Percentiles rank a stretch among this genome's conserved stretches.
Evolutionary conservation across 495 filamentous ascomycete genomes (phyloP).

Genomic region (Penicillium pulvis): DNA sequence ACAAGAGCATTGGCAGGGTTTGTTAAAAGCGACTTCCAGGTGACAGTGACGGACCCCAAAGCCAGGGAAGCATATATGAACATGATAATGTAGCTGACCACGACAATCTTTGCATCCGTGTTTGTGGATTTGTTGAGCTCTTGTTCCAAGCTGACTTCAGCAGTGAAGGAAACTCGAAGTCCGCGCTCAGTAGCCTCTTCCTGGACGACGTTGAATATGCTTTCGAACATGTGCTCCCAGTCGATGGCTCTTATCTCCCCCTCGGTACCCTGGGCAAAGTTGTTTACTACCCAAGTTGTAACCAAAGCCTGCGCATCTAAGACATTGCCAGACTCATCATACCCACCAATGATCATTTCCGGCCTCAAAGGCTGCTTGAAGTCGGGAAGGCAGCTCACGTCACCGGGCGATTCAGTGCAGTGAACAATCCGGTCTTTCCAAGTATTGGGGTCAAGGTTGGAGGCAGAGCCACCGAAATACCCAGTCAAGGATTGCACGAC

Average conservation of each 20-base stretch:
- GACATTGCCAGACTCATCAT: constrained; percentile 62
- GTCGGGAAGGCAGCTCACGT: constrained; percentile 71
- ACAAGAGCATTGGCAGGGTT: constrained; percentile 85
- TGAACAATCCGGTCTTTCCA: constrained; percentile 71
- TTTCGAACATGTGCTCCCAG: constrained; percentile 80
- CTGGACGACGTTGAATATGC: constrained; percentile 69
- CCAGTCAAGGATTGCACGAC: constrained; percentile 88
- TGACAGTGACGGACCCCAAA: constrained; percentile 82
- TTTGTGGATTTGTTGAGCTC: constrained; percentile 96
- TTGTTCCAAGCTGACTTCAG: constrained; percentile 89
- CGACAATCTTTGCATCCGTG: constrained; percentile 95
- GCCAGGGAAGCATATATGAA: constrained; percentile 94
- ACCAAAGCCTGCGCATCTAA: constrained; percentile 77
- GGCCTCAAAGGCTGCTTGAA: constrained; percentile 85
- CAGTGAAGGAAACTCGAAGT: constrained; percentile 87
- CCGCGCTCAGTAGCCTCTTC: constrained; percentile 77
- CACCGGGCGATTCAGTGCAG: constrained; percentile 75
- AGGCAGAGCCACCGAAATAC: constrained; percentile 74
- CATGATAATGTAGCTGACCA: constrained; percentile 98
- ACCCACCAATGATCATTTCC: constrained; percentile 84
- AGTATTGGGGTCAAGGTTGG: constrained; percentile 57
- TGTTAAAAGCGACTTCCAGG: constrained; percentile 68
- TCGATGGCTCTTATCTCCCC: constrained; percentile 75
- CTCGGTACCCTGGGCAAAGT: constrained; percentile 70
- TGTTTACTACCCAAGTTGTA: constrained; percentile 95